Base-by-base conservation (phyloP, 371 early-diverging fungal species). In the Phascolomyces articulosus region DNA sequence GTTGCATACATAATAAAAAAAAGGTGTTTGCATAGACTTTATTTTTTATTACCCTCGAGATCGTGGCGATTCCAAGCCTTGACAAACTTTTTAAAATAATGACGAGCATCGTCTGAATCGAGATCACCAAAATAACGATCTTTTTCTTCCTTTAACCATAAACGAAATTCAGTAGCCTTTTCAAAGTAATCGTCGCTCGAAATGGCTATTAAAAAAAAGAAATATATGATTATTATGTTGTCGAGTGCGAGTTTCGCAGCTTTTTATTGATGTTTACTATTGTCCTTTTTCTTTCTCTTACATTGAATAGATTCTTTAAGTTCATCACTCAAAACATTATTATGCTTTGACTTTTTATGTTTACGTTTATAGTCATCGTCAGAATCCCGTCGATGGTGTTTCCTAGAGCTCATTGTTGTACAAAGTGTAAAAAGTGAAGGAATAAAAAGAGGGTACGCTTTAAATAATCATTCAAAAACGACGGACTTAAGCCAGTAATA, bases 61-160 rank as follows among this genome's bases (percentile, higher is more conserved):
- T 85, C 83, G 51, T 77, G 75, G 18, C 80, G 64, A 67, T 93
- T 92, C 94, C 94, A 93, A 24, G 80, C 84, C 48, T 79, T 83
- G 58, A 90, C 90, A 77, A 93, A 93, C 31, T 92, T 93, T 28
- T 72, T 84, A 78, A 95, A 96, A 58, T 92, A 90, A 54, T 77
- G 67, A 10, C 89, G 83, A 1, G 92, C 75, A 23, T 92, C 88
- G 38, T 87, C 85, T 2, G 90, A 81, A 8, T 73, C 70, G 59
- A 96, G 65, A 44, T 94, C 93, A 61, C 87, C 87, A 75, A 95
- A 88, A 68, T 87, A 93, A 64, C 82, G 78, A 57, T 83, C 80
- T 71, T 92, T 92, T 38, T 85, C 67, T 63, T 92, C 89, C 29
- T 78, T 83, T 34, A 96, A 78, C 96, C 96, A 96, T 16, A 91